A percentile compares a stretch with the other conserved stretches of the same genome.
phyloP scores from a whole-genome alignment of 208 protist genomes.

The Novymonas esmeraldas region DNA sequence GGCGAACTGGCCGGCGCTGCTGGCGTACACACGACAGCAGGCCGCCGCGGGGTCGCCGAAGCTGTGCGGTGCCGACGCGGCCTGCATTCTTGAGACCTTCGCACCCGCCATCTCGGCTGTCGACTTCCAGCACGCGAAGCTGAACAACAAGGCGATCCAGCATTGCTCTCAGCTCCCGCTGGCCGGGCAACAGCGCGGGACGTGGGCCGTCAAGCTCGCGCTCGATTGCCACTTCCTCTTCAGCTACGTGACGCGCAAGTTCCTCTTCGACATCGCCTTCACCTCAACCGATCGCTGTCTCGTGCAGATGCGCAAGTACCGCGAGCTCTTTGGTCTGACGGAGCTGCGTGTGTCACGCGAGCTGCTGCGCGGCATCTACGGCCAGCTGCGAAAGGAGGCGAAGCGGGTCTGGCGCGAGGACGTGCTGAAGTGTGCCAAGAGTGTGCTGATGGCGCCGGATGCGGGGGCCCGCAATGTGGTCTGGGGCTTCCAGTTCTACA shows the following conservation, averaged over 20 bases:
- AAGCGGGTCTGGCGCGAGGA: conserved; percentile 68
- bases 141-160: conserved; percentile 85
- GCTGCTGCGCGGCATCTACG: conserved; percentile 19
- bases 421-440: conserved; percentile 66
- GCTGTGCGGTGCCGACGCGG: conserved; percentile 1
- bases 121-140: conserved; percentile 72
- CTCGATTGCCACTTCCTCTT: conserved; percentile 88
- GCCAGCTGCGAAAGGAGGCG: conserved; percentile 33
- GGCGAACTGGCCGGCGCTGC: conserved; percentile 53
- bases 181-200: conserved; percentile 72
- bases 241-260: conserved; percentile 62
- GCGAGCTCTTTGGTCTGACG: conserved; percentile 26
- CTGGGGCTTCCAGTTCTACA: conserved; percentile 91
- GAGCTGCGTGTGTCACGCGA: conserved; percentile 21
- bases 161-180: conserved; percentile 77
- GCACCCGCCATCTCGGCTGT: conserved; percentile 41
- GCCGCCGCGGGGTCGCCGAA: conserved; percentile 3
- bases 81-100: conserved; percentile 15
- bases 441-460: conserved; percentile 46
- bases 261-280: conserved; percentile 84
- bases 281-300: conserved; percentile 34
- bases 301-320: conserved; percentile 33
- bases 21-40: conserved; percentile 20
- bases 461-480: conserved; percentile 40
- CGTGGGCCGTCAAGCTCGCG: conserved; percentile 82